phyloP scores from a whole-genome alignment of 2,329 filamentous ascomycete species.

The Colletotrichum abscissum region DNA sequence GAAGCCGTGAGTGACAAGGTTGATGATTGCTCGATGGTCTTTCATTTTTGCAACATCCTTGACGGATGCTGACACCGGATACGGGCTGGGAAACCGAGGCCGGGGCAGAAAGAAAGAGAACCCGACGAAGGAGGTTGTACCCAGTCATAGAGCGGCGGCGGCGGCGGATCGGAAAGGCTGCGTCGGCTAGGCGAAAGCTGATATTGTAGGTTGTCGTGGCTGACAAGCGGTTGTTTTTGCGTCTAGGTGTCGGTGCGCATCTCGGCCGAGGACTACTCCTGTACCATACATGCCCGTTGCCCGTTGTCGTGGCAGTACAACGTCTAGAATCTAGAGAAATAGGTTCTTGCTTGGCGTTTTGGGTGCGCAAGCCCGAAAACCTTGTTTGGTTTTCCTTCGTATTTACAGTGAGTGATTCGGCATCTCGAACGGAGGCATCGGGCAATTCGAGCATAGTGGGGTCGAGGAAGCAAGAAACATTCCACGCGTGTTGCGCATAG shows the following conservation, averaged over 20 bases:
- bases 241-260: background rate
- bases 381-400: background rate
- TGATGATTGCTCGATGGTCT: slow-evolving; percentile 1
- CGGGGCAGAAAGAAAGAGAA: background rate
- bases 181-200: slow-evolving; percentile 18
- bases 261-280: slow-evolving; percentile 3
- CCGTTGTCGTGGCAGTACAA: slow-evolving; percentile 5
- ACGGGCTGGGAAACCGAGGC: background rate
- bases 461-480: slow-evolving; percentile 11
- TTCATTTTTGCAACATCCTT: background rate
- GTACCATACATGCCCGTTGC: background rate
- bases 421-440: background rate
- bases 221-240: slow-evolving; percentile 18
- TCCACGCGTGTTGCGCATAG: background rate
- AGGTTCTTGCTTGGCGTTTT: background rate
- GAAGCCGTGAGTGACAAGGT: slow-evolving; percentile 2
- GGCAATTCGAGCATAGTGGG: background rate
- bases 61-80: slow-evolving; percentile 12
- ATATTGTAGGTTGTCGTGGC: slow-evolving; percentile 16
- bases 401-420: background rate
- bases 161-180: slow-evolving; percentile 12
- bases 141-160: background rate
- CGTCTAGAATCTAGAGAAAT: background rate
- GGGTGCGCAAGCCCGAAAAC: background rate
- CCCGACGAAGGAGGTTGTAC: background rate